Conservation (phyloP, 805 yeast species). For the Cyberlindnera japonica region DNA sequence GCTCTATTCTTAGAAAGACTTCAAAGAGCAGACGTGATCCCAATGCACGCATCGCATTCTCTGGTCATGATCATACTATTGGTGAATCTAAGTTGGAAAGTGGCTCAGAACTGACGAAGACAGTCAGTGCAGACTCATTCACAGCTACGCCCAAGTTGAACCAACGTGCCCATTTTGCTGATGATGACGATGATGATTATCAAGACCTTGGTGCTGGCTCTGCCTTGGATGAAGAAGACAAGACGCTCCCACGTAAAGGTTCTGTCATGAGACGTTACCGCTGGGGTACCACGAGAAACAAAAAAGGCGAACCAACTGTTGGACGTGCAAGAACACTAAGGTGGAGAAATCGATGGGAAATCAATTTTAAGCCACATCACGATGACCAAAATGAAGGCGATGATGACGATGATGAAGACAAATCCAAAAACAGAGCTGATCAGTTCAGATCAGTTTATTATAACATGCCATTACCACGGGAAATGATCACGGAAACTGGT, state of each 20-base stretch:
- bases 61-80: conserved; percentile 19
- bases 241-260: conserved; percentile 32
- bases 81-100: conserved; percentile 13
- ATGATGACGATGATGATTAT: conserved; percentile 14
- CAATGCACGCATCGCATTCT: conserved; percentile 23
- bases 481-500: conserved; percentile 55
- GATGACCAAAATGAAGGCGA: conserved; percentile 27
- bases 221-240: conserved; percentile 9
- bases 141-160: conserved; percentile 25
- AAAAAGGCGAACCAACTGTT: conserved; percentile 61
- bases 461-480: conserved; percentile 58
- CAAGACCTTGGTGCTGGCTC: background rate
- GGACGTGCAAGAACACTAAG: conserved; percentile 59
- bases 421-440: conserved; percentile 33
- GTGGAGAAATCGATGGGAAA: conserved; percentile 34
- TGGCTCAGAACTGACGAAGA: conserved; percentile 16
- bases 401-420: conserved; percentile 32
- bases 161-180: conserved; percentile 25
- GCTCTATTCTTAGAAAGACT: conserved; percentile 24
- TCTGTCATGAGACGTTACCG: conserved; percentile 70
- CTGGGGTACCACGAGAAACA: conserved; percentile 88
- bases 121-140: conserved; percentile 20
- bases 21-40: conserved; percentile 18
- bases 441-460: conserved; percentile 52
- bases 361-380: conserved; percentile 29